A percentile compares a stretch with the other conserved stretches of the same genome.
These are phyloP conservation scores for Graphilbum sp. DNA, from an alignment of 2,329 filamentous ascomycete species.

Conservation along the genomic window DNA sequence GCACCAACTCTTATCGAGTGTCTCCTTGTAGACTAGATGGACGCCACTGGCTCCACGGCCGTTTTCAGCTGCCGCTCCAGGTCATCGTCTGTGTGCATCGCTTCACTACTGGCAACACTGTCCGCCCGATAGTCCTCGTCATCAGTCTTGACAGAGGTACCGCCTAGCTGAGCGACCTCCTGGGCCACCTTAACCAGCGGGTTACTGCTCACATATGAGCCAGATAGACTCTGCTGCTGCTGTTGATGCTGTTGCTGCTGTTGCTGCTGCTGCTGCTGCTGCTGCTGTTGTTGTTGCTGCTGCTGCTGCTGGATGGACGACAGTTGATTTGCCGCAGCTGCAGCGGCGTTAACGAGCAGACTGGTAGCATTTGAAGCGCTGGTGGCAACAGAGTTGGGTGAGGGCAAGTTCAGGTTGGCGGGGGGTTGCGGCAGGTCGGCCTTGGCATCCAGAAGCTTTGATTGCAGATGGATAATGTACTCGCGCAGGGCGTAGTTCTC, in stretches of 20 bases:
- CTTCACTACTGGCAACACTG: conserved; percentile 17
- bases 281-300: conserved; percentile 1
- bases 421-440: conserved; percentile 76
- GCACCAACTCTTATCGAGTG: no score
- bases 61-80: conserved; percentile 36
- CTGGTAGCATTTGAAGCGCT: background rate
- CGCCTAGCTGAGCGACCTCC: conserved; percentile 18
- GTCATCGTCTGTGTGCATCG: conserved; percentile 32
- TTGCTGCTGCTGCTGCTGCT: conserved; percentile 1
- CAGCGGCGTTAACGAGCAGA: conserved; percentile 5
- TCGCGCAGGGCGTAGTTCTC: conserved; percentile 87
- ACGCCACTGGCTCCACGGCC: conserved; percentile 6
- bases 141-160: background rate
- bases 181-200: conserved; percentile 34
- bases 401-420: conserved; percentile 52
- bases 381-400: conserved; percentile 1
- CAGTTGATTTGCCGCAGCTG: conserved; percentile 1
- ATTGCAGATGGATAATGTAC: conserved; percentile 83
- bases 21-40: no score
- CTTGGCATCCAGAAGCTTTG: conserved; percentile 63
- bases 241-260: background rate
- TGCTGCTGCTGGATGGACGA: background rate
- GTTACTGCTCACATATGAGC: background rate
- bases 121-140: background rate
- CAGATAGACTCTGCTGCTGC: conserved; percentile 1